Conservation (phyloP, 495 filamentous ascomycete species). For the Paragyromitra xinjiangensis region DNA sequence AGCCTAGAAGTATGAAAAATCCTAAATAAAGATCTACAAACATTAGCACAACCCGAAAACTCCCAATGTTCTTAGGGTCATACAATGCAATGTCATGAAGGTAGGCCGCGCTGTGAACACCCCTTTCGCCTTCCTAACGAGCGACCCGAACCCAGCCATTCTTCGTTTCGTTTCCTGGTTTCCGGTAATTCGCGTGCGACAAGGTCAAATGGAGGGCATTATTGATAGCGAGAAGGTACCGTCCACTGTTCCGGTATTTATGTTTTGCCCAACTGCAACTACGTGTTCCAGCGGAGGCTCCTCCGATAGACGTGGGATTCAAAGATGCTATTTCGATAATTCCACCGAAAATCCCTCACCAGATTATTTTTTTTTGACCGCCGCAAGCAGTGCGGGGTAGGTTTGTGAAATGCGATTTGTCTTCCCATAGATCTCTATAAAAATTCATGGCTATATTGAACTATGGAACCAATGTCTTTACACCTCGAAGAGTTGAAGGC, state of each 20-base stretch:
- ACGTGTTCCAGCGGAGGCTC: neutral
- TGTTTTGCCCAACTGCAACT: conserved; percentile 15
- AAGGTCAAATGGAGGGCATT: conserved; percentile 17
- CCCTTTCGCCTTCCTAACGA: conserved; percentile 29
- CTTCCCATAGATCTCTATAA: neutral
- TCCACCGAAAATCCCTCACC: conserved; percentile 42
- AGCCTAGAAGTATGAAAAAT: conserved; percentile 70
- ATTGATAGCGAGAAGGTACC: neutral
- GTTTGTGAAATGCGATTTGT: conserved; percentile 3
- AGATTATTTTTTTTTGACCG: neutral
- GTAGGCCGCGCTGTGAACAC: conserved; percentile 22
- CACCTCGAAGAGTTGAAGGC: neutral
- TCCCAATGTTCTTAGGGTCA: neutral
- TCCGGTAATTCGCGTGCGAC: conserved; percentile 7
- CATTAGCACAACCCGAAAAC: conserved; percentile 10
- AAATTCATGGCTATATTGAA: conserved; percentile 1
- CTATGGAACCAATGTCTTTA: neutral
- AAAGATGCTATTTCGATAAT: conserved; percentile 9
- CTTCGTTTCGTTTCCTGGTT: conserved; percentile 10
- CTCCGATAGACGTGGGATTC: conserved; percentile 11
- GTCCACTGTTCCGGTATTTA: conserved; percentile 39
- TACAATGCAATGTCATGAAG: conserved; percentile 49
- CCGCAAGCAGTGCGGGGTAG: conserved; percentile 36
- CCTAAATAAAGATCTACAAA: conserved; percentile 77
- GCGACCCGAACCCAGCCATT: conserved; percentile 26